These are phyloP conservation scores for Colletotrichum scovillei DNA, from an alignment of 2,329 filamentous ascomycete genomes.

Conservation along the genomic window DNA sequence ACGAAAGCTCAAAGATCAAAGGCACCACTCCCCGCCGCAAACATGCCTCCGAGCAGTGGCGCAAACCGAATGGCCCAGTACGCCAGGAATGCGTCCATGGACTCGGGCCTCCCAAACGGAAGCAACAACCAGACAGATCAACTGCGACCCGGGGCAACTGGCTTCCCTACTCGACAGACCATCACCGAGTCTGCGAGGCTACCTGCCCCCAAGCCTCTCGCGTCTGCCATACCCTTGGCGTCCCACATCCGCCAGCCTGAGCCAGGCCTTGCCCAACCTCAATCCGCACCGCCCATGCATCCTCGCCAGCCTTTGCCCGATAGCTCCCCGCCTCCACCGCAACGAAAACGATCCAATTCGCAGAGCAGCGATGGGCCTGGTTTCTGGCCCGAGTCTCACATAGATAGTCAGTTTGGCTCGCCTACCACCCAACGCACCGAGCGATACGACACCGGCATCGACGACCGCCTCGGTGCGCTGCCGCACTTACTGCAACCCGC, in stretches of 20 bases:
- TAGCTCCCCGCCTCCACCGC: constrained; percentile 37
- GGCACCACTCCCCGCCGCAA: neutral
- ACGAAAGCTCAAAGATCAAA: neutral
- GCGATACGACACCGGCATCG: constrained; percentile 25
- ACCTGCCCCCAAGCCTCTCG: constrained; percentile 44
- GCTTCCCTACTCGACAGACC: constrained; percentile 40
- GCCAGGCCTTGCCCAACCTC: constrained; percentile 37
- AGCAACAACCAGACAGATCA: neutral
- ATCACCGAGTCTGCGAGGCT: constrained; percentile 49
- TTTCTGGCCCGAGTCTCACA: constrained; percentile 33
- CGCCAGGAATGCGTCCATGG: constrained; percentile 28
- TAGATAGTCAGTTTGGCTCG: constrained; percentile 33
- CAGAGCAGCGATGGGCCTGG: constrained; percentile 44
- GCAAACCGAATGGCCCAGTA: constrained; percentile 34
- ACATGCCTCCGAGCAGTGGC: constrained; percentile 32
- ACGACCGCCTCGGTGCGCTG: constrained; percentile 26
- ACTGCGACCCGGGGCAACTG: neutral
- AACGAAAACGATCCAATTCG: constrained; percentile 37
- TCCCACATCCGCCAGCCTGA: constrained; percentile 42
- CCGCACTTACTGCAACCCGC: neutral
- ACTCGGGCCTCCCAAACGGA: constrained; percentile 9
- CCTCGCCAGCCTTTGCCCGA: constrained; percentile 37
- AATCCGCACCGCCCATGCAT: constrained; percentile 30
- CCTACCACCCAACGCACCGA: constrained; percentile 30
- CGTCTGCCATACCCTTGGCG: constrained; percentile 42